A percentile compares a stretch with the other conserved stretches of the same genome.
phyloP scores from a whole-genome alignment of 2,329 filamentous ascomycete species.

The Cercospora nicotianae region DNA sequence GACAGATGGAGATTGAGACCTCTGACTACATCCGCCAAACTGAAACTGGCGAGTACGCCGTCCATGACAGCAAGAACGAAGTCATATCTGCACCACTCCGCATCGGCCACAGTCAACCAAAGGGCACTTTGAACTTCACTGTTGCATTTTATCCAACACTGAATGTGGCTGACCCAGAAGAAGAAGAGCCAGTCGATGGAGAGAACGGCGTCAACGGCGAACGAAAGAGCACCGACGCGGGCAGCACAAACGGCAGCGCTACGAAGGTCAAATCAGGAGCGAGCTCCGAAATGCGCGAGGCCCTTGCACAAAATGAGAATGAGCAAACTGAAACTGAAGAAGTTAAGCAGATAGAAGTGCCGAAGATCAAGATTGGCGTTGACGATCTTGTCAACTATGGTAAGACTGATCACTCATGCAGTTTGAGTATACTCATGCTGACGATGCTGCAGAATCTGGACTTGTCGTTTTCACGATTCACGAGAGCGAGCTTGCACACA shows the following conservation, averaged over 20 bases:
- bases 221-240: constrained; percentile 24
- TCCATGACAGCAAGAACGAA: constrained; percentile 70
- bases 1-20: constrained; percentile 73
- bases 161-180: constrained; percentile 83
- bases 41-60: constrained; percentile 76
- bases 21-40: constrained; percentile 77
- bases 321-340: constrained; percentile 47
- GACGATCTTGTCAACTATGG: constrained; percentile 80
- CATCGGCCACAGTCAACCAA: constrained; percentile 70
- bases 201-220: background rate
- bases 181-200: constrained; percentile 53
- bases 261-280: background rate
- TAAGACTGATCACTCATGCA: constrained; percentile 42
- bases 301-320: constrained; percentile 50
- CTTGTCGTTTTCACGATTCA: constrained; percentile 92
- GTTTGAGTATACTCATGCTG: constrained; percentile 33
- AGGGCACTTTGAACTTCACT: constrained; percentile 80
- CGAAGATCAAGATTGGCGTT: constrained; percentile 74
- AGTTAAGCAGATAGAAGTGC: constrained; percentile 55
- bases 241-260: constrained; percentile 4
- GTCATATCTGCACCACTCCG: constrained; percentile 67
- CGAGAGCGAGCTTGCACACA: constrained; percentile 78
- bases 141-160: constrained; percentile 87
- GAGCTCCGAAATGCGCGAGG: constrained; percentile 42
- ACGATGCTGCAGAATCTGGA: constrained; percentile 67